Conservation (phyloP, 208 protist genomes). For the Leishmania guyanensis region DNA sequence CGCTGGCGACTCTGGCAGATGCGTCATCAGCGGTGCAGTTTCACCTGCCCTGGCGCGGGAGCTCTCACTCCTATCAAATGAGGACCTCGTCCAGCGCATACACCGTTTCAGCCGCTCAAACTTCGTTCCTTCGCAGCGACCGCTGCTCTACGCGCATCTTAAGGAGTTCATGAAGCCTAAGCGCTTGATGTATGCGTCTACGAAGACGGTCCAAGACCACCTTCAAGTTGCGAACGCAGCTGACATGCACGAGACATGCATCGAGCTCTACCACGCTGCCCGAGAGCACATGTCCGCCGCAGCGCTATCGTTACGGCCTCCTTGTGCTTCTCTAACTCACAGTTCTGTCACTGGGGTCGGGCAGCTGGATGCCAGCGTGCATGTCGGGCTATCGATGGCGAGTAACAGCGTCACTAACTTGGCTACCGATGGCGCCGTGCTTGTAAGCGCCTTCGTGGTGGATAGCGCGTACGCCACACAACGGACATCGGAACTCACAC, state of each 20-base stretch:
- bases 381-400: neutral
- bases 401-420: slow-evolving; percentile 4
- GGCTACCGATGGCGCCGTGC: slow-evolving; percentile 22
- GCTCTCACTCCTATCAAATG: slow-evolving; percentile 39
- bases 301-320: slow-evolving; percentile 4
- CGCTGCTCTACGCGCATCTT: slow-evolving; percentile 54
- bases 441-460: slow-evolving; percentile 53
- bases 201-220: slow-evolving; percentile 56
- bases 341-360: neutral
- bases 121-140: slow-evolving; percentile 44
- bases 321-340: neutral
- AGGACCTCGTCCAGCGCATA: slow-evolving; percentile 56
- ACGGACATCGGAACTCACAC: slow-evolving; percentile 44
- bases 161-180: slow-evolving; percentile 42
- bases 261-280: slow-evolving; percentile 57
- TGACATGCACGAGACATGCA: slow-evolving; percentile 47
- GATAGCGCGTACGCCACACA: slow-evolving; percentile 73
- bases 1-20: neutral
- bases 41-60: slow-evolving; percentile 25
- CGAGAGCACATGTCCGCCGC: slow-evolving; percentile 24
- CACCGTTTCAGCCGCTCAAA: slow-evolving; percentile 72
- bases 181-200: slow-evolving; percentile 34
- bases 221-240: slow-evolving; percentile 60
- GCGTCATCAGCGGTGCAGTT: neutral
- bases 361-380: neutral